Base-by-base conservation (phyloP, 805 yeast genomes). In the Candida pseudoglaebosa region DNA sequence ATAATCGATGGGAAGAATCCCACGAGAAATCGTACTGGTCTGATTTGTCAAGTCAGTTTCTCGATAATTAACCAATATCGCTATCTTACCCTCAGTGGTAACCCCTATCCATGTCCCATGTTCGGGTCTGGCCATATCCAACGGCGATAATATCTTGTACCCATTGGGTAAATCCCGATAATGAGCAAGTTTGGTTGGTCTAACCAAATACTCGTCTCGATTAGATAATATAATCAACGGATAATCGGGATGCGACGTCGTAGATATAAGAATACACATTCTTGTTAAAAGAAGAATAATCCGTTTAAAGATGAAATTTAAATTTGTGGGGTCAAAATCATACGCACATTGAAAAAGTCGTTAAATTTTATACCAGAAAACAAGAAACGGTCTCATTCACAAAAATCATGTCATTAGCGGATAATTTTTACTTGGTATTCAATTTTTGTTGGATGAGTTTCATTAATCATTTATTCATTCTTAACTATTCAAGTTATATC, bases 21-120 rank as follows among this genome's bases (percentile, higher is more conserved):
- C 85, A 30, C 85, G 59, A 1, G 82, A 76, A 1, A 77, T 54
- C 32, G 64, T 63, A 36, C 70, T 56, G 10, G 53, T 39, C 1
- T 44, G 33, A 34, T 47, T 59, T 42, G 47, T 10, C 15, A 22
- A 10, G 15, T 50, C 46, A 36, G 61, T 58, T 48, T 84, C 93
- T 34, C 85, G 63, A 54, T 77, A 80, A 55, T 91, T 91, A 13
- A 93, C 80, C 19, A 91, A 69, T 2, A 84, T 84, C 0, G 95
- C 84, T 2, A 90, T 41, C 42, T 72, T 70, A 0, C 87, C 87
- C 2, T 49, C 54, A 21, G 65, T 65, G 29, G 78, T 71, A 1
- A 84, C 72, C 0, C 95, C 97, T 1, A 87, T 77, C 99, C 99
- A 93, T 0, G 97, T 86, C 1, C 99, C 97, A 45, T 78, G 86